Evolutionary conservation across 352 stramenopile genomes (phyloP).

Genomic region (Pythium brassicae): DNA sequence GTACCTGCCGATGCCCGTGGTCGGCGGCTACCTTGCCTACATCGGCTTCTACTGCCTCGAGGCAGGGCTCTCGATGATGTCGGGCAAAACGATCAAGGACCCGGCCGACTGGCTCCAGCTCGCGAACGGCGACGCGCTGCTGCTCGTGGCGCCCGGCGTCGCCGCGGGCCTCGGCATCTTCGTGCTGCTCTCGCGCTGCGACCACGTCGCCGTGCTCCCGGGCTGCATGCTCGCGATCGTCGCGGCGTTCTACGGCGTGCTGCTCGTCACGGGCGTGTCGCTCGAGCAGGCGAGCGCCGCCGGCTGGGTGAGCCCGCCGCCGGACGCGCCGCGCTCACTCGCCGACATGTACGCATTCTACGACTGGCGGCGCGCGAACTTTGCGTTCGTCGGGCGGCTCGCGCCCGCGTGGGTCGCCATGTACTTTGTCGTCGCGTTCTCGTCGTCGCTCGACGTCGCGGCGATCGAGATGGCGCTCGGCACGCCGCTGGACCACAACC

Average conservation of each 20-base stretch:
- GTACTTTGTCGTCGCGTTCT: constrained; percentile 98
- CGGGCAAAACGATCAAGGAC: constrained; percentile 87
- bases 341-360: constrained; percentile 81
- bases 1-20: constrained; percentile 95
- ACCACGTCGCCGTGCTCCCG: constrained; percentile 83
- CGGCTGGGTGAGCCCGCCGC: constrained; percentile 90
- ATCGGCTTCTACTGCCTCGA: constrained; percentile 93
- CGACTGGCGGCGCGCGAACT: constrained; percentile 58
- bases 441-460: constrained; percentile 96
- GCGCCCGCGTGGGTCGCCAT: constrained; percentile 94
- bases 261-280: constrained; percentile 69
- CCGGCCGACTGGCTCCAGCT: constrained; percentile 82
- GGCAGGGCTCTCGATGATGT: constrained; percentile 84
- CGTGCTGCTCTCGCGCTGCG: constrained; percentile 69
- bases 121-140: constrained; percentile 61
- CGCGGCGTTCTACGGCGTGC: constrained; percentile 70
- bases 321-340: constrained; percentile 51
- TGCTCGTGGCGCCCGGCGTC: constrained; percentile 86
- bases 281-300: constrained; percentile 86
- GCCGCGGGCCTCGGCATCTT: constrained; percentile 82
- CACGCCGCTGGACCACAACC: constrained; percentile 93
- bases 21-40: constrained; percentile 97
- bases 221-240: constrained; percentile 89
- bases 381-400: constrained; percentile 54
- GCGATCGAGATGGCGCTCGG: constrained; percentile 97